Base-by-base conservation (phyloP, 1,284 basidiomycete species). In the Malassezia pachydermatis region DNA sequence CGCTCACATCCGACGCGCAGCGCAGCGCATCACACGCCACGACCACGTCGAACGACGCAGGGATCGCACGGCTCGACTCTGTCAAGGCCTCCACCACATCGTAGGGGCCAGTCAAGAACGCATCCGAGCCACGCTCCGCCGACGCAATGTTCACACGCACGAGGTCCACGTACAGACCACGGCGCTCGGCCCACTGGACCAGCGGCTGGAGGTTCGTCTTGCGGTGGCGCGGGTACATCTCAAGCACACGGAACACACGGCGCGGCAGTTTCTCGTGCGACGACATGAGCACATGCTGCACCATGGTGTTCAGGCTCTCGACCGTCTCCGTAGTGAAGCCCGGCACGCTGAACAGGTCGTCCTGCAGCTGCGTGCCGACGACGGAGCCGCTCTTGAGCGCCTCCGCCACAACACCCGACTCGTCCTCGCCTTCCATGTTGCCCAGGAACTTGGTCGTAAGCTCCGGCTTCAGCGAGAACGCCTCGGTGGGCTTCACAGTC, bases 21-120 rank as follows among this genome's bases (percentile, higher is more conserved):
- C 32, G 28, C 33, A 52, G 36, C 38, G 43, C 24, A 32, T 52
- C 50, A 30, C 22, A 37, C 5, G 24, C 32, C 6, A 52, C 27
- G 11, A 41, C 20, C 23, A 52, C 4, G 29, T 52, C 50, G 28
- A 52, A 42, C 36, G 45, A 30, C 7, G 50, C 45, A 10, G 38
- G 39, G 19, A 45, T 27, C 22, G 50, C 34, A 29, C 50, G 50
- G 23, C 37, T 24, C 13, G 39, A 52, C 5, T 42, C 41, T 14
- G 36, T 20, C 9, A 45, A 27, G 20, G 50, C 44, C 17, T 19
- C 27, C n/a, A 13, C 9, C 28, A 46, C 44, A 20, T 52, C 50
- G 44, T 52, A 52, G n/a, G 50, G 50, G 33, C 50, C 50, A 1
- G 50, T 52, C 11, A 47, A 39, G 44, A 42, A 53, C 28, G 23